These are phyloP conservation scores for Prunus armeniaca DNA, from an alignment of 306 rosid genomes.

Conservation along the genomic window DNA sequence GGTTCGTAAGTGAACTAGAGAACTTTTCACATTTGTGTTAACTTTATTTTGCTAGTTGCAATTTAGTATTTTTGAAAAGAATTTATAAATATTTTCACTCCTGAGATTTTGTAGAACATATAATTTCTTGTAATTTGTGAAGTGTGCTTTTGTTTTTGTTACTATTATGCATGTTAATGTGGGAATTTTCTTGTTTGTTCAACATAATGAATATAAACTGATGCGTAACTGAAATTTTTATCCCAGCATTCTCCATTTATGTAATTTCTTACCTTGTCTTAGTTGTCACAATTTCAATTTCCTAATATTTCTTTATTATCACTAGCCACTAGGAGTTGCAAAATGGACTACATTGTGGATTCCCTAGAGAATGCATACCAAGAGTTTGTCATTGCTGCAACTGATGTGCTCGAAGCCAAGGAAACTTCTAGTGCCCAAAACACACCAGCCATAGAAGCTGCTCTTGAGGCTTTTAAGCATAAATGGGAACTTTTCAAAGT, in stretches of 20 bases:
- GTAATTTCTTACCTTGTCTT: background rate
- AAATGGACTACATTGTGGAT: slow-evolving; percentile 68
- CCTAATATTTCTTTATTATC: background rate
- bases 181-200: background rate
- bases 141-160: too few relatives aligned
- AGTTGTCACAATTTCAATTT: background rate
- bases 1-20: too few relatives aligned
- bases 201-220: background rate
- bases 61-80: too few relatives aligned
- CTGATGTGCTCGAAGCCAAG: slow-evolving; percentile 59
- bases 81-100: too few relatives aligned
- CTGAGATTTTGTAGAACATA: too few relatives aligned
- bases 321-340: background rate
- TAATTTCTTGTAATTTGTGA: too few relatives aligned
- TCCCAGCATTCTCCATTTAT: background rate
- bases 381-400: slow-evolving; percentile 67
- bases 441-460: slow-evolving; percentile 49
- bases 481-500: slow-evolving; percentile 75
- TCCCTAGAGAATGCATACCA: slow-evolving; percentile 62
- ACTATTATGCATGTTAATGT: too few relatives aligned
- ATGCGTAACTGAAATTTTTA: background rate
- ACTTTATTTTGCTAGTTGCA: too few relatives aligned
- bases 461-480: slow-evolving; percentile 69
- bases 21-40: too few relatives aligned
- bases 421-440: slow-evolving; percentile 45